phyloP scores from a whole-genome alignment of 805 yeast species.

The Ogataea henricii region DNA sequence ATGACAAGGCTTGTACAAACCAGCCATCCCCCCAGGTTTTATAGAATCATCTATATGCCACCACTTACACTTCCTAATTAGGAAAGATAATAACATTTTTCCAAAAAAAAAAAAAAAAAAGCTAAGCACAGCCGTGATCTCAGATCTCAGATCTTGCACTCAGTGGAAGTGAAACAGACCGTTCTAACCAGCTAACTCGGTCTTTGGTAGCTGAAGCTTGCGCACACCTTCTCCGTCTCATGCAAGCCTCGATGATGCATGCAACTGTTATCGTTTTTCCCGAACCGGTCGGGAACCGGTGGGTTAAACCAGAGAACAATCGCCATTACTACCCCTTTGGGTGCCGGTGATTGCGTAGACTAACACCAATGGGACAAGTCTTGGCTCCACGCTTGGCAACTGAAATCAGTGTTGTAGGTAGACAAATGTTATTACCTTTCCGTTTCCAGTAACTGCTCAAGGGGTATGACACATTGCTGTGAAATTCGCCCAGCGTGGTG shows the following conservation, averaged over 20 bases:
- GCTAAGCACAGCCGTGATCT: slow-evolving; percentile 2
- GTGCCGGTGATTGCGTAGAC: neutral
- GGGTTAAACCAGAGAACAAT: neutral
- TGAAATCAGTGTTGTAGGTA: neutral
- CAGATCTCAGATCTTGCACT: neutral
- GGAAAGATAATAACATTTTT: slow-evolving; percentile 17
- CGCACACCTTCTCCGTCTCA: neutral
- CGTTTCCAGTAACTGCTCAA: neutral
- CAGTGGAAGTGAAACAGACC: neutral
- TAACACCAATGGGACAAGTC: neutral
- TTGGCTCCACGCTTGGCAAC: neutral
- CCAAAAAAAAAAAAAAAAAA: too few relatives aligned
- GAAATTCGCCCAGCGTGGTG: too few relatives aligned
- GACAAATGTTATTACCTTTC: neutral
- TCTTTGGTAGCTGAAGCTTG: too few relatives aligned
- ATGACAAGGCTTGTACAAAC: slow-evolving; percentile 13
- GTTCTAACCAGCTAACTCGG: too few relatives aligned
- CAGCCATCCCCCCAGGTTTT: slow-evolving; percentile 18
- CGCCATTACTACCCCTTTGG: neutral
- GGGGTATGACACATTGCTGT: too few relatives aligned
- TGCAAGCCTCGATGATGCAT: too few relatives aligned
- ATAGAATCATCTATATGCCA: slow-evolving; percentile 3
- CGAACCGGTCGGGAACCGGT: too few relatives aligned
- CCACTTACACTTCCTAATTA: slow-evolving; percentile 16
- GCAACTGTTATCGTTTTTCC: neutral